A percentile compares a stretch with the other conserved stretches of the same genome.
Conservation (phyloP, 495 filamentous ascomycete species). For the Extremus antarcticus region DNA sequence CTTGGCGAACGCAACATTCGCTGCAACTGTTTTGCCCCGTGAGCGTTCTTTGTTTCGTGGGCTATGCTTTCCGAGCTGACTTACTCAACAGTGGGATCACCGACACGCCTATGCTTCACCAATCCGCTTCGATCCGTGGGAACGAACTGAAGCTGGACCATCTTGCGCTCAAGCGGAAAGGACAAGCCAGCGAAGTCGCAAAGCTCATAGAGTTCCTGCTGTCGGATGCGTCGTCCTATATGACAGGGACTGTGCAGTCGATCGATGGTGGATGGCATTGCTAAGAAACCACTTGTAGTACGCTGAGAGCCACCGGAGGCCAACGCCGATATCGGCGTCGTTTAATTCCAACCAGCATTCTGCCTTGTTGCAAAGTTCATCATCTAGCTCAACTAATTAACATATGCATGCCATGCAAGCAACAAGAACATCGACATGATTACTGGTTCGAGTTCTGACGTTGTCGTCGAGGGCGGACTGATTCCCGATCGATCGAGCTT, state of each 20-base stretch:
- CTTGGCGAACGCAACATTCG: not conserved
- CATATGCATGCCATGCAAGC: not conserved
- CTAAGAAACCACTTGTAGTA: no score
- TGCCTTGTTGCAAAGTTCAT: no score
- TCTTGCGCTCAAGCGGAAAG: not conserved
- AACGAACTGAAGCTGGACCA: not conserved
- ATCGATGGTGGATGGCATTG: no score
- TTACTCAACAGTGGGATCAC: not conserved
- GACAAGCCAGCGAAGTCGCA: not conserved
- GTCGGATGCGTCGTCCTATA: not conserved
- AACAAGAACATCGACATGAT: not conserved
- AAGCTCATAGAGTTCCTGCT: not conserved
- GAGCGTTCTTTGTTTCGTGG: not conserved
- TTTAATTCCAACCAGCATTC: no score
- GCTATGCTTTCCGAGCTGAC: no score
- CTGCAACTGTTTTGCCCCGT: slow-evolving; percentile 1
- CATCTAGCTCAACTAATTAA: no score
- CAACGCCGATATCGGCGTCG: no score
- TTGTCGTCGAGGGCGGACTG: not conserved
- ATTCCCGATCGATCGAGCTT: not conserved
- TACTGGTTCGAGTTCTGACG: not conserved
- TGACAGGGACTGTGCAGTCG: not conserved
- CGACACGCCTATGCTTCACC: not conserved
- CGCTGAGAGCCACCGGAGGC: no score
- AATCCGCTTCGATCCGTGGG: not conserved